Evolutionary conservation across 495 filamentous ascomycete species (phyloP).

Genomic region (Astrothelium macrocarpum): DNA sequence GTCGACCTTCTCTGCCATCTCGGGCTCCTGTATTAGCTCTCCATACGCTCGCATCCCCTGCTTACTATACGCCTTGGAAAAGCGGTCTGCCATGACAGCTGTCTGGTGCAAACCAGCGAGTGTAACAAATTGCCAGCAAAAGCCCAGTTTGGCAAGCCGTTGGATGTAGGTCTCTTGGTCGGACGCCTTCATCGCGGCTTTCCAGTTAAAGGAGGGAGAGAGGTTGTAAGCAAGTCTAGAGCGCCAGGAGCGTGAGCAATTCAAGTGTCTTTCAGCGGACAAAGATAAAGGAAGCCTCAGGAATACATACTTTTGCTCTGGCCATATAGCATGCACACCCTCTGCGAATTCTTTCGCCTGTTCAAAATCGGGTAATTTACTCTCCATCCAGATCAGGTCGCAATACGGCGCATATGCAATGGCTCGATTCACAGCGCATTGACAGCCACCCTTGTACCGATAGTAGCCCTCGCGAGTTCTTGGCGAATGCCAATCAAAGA

Average conservation of each 20-base stretch:
- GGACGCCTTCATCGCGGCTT: conserved; percentile 81
- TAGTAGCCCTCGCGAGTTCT: conserved; percentile 93
- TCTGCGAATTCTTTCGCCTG: conserved; percentile 93
- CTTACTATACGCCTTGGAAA: conserved; percentile 69
- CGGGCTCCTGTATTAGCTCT: conserved; percentile 92
- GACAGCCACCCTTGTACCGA: conserved; percentile 79
- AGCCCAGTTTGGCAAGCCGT: conserved; percentile 76
- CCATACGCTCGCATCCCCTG: conserved; percentile 94
- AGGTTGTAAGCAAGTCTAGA: conserved; percentile 86
- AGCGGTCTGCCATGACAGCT: conserved; percentile 78
- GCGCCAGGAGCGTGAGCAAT: conserved; percentile 13
- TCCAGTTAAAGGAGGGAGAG: conserved; percentile 99
- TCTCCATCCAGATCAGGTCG: conserved; percentile 99
- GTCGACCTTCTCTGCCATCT: conserved; percentile 82
- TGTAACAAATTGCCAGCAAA: conserved; percentile 99
- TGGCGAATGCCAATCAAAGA: conserved; percentile 88
- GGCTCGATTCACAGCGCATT: conserved; percentile 85
- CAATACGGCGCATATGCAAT: conserved; percentile 88
- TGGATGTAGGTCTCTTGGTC: conserved; percentile 97
- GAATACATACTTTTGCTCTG: conserved; percentile 86
- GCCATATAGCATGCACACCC: conserved; percentile 89
- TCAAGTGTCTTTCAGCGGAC: neutral
- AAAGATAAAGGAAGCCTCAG: neutral
- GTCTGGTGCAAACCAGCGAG: conserved; percentile 95
- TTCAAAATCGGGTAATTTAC: conserved; percentile 81